Conservation (phyloP, 305 asterid genomes). For the Solanum hybrid region DNA sequence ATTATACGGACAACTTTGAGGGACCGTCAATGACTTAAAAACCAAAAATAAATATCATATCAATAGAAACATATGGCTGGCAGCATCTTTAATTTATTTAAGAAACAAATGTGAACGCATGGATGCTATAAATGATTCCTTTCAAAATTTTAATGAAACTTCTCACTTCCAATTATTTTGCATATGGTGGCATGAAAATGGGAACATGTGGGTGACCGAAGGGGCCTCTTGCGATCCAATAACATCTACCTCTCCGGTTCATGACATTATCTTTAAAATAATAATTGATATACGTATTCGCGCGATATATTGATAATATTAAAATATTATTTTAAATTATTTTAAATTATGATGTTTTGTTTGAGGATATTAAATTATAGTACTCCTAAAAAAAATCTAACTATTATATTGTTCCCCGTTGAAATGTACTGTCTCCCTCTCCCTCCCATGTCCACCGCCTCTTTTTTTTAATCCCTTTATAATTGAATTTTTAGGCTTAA, state of each 20-base stretch:
- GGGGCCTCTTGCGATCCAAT: background rate
- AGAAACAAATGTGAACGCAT: background rate
- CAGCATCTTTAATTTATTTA: background rate
- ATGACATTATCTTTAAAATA: background rate
- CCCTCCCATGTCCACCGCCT: no score
- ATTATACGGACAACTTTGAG: no score
- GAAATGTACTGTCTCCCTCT: background rate
- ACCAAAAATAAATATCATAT: background rate
- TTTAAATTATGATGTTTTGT: no score
- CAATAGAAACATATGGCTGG: background rate
- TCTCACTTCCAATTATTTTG: background rate
- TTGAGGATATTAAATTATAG: background rate
- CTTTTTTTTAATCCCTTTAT: no score
- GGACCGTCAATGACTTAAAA: background rate
- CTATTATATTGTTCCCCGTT: background rate
- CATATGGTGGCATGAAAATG: background rate
- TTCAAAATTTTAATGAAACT: background rate
- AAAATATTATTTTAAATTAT: no score
- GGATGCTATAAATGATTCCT: background rate
- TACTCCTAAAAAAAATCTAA: background rate
- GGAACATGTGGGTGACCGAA: background rate
- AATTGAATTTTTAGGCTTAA: no score
- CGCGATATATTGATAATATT: background rate
- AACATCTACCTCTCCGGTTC: background rate
- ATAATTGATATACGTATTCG: background rate